phyloP scores from a whole-genome alignment of 73 alveolate genomes.

The Uronychia binucleata region DNA sequence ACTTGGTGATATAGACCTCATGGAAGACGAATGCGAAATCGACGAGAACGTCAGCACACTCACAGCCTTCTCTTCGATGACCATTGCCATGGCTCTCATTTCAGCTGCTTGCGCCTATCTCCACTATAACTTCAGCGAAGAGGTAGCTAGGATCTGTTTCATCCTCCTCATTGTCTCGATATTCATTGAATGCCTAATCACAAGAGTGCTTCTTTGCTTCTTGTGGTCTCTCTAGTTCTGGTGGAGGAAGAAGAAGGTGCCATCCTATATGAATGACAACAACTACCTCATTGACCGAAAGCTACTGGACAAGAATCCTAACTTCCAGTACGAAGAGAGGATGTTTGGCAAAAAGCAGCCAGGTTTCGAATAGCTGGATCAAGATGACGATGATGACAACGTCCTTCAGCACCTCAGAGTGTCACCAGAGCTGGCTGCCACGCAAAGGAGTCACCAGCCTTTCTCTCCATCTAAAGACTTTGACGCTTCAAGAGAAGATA shows the following conservation, averaged over 20 bases:
- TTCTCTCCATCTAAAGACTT: no score
- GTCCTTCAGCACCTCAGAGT: background rate
- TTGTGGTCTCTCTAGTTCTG: background rate
- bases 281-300: background rate
- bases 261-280: background rate
- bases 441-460: no score
- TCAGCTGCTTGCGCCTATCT: background rate
- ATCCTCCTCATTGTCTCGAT: background rate
- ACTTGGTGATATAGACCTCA: background rate
- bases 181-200: background rate
- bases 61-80: background rate
- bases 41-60: background rate
- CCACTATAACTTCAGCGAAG: background rate
- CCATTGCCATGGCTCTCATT: background rate
- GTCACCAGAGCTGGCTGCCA: no score
- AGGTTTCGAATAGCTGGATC: background rate
- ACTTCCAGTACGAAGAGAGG: background rate
- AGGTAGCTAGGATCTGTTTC: background rate
- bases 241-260: background rate
- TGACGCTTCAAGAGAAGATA: no score
- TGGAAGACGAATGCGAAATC: background rate
- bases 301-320: background rate
- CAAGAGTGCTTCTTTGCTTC: background rate
- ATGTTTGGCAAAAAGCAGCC: no score
- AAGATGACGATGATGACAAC: background rate